Conservation (phyloP, 768 basidiomycete species). For the Auricularia sp. region DNA sequence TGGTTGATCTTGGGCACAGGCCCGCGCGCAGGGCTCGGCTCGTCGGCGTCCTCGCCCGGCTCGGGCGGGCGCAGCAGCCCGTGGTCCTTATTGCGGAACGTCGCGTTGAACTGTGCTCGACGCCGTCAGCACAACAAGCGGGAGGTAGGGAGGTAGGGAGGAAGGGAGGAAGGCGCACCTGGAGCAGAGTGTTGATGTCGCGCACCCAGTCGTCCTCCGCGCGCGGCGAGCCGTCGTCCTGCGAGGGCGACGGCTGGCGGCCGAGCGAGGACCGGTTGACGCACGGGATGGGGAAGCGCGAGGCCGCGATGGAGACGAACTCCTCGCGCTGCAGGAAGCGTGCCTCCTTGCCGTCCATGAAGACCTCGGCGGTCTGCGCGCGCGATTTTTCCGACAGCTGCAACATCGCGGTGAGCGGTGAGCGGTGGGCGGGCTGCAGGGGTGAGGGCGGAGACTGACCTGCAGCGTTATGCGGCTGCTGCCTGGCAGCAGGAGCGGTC, state of each 20-base stretch:
- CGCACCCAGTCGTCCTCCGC: constrained; percentile 94
- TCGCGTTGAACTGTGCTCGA: constrained; percentile 59
- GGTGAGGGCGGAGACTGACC: constrained; percentile 14
- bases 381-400: constrained; percentile 81
- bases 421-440: not conserved
- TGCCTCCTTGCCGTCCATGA: constrained; percentile 86
- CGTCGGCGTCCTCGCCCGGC: not conserved
- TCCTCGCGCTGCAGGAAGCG: constrained; percentile 77
- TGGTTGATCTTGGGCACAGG: not conserved
- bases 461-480: constrained; percentile 23
- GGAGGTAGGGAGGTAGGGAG: too few species aligned
- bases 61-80: not conserved
- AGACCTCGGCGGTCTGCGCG: constrained; percentile 69
- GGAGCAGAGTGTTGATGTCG: constrained; percentile 88
- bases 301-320: constrained; percentile 74
- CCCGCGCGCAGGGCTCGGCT: not conserved
- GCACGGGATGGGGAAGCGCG: constrained; percentile 85
- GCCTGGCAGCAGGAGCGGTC: constrained; percentile 79
- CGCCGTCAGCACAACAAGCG: too few species aligned
- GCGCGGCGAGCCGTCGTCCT: constrained; percentile 30
- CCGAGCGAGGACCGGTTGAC: constrained; percentile 75
- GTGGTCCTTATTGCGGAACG: constrained; percentile 71
- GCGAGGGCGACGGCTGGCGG: constrained; percentile 17
- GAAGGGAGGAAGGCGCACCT: constrained; percentile 19
- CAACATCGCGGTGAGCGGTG: not conserved